Base-by-base conservation (phyloP, 73 alveolate genomes). In the Symbiodinium pilosum region DNA sequence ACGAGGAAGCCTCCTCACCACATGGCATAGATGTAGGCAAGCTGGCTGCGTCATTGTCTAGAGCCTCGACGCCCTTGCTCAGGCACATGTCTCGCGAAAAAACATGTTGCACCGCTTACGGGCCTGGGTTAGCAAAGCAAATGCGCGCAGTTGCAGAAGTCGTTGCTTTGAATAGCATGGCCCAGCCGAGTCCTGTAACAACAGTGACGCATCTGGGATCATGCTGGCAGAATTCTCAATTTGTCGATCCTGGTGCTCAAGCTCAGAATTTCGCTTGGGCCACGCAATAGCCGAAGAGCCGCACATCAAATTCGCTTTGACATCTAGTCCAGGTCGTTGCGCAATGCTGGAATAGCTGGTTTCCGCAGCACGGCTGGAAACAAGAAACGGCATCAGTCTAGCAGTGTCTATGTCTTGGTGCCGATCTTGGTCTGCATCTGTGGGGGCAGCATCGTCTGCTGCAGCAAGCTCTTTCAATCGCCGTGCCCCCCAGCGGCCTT, bases 1-100 rank as follows among this genome's bases (percentile, higher is more conserved):
- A 28, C 12, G 51, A 0, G 28, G 36, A 32, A 12, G 42, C 97
- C 97, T 91, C 81, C 75, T 91, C 81, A 28, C 32, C 42, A 38
- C 97, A 91, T 34, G 97, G 97, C 97, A 91, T 91, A 21, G 97
- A 91, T 30, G 97, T 91, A 16, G 83, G 81, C 97, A 91, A 42
- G 21, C 43, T n/a, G 24, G 85, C 44, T n/a, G 24, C 85, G 12
- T 71, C 32, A 5, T n/a, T 4, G 9, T 36, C 85, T 30, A 71
- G 11, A 4, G 9, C 85, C 26, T 24, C 43, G 12, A 24, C 85
- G 32, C 34, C 85, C 41, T 34, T 34, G 85, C 12, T 30, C 30
- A n/a, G 0, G 43, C 85, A 34, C 42, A 16, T n/a, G 59, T 47
- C 14, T 6, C 59, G 21, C 6, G 59, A 47, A 47, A 14, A 47